phyloP scores from a whole-genome alignment of 1,139 yeast genomes.

The Candida sp. region DNA sequence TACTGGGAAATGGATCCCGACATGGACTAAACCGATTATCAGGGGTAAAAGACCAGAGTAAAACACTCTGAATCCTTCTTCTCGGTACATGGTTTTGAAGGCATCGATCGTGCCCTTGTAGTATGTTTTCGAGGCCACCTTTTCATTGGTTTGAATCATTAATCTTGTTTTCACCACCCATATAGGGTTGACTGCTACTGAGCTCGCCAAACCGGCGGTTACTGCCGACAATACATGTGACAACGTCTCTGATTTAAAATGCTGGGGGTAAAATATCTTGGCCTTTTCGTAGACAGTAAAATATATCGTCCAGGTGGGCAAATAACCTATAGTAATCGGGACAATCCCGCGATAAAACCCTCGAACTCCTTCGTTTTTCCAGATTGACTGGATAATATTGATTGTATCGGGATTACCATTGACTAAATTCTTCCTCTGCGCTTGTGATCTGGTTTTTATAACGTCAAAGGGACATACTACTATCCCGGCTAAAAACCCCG shows the following conservation, averaged over 20 bases:
- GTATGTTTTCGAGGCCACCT: conserved; percentile 22
- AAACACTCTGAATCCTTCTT: conserved; percentile 82
- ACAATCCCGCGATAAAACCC: conserved; percentile 90
- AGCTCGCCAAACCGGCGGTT: conserved; percentile 85
- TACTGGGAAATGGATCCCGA: conserved; percentile 96
- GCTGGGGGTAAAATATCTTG: conserved; percentile 40
- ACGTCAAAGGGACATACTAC: conserved; percentile 49
- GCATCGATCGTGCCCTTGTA: conserved; percentile 86
- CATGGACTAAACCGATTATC: conserved; percentile 85
- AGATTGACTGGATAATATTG: conserved; percentile 60
- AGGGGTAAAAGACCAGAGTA: conserved; percentile 93
- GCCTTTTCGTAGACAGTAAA: conserved; percentile 86
- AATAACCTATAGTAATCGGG: conserved; percentile 89
- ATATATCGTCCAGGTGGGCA: conserved; percentile 98
- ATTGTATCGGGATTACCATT: conserved; percentile 7
- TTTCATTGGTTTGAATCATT: conserved; percentile 74
- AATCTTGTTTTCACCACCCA: conserved; percentile 97
- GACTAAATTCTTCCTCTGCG: conserved; percentile 27
- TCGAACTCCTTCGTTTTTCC: conserved; percentile 70
- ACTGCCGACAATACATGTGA: conserved; percentile 79
- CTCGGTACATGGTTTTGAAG: conserved; percentile 67
- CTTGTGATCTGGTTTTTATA: conserved; percentile 45
- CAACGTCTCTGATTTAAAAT: conserved; percentile 44
- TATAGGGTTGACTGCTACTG: conserved; percentile 89
- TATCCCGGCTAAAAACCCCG: conserved; percentile 46